These are phyloP conservation scores for Alectoria sarmentosa DNA, from an alignment of 495 filamentous ascomycete species.

Conservation along the genomic window DNA sequence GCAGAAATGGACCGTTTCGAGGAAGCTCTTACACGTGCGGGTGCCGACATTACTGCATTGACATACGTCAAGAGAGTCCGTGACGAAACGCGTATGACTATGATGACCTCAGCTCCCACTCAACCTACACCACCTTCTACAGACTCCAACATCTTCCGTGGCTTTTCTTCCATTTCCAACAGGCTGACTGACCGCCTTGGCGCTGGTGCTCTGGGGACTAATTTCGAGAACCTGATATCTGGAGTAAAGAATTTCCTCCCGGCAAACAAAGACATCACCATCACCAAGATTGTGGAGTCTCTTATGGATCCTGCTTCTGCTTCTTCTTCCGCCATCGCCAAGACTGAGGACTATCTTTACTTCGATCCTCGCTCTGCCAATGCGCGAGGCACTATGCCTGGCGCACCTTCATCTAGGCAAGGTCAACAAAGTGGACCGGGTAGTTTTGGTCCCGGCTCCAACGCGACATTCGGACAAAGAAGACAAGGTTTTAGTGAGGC, in stretches of 20 bases:
- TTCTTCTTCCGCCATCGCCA: constrained; percentile 84
- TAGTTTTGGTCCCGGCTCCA: constrained; percentile 51
- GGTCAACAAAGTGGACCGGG: constrained; percentile 37
- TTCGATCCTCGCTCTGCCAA: constrained; percentile 93
- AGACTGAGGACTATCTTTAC: constrained; percentile 98
- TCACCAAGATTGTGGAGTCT: constrained; percentile 96
- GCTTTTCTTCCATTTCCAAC: constrained; percentile 82
- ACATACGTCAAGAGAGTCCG: constrained; percentile 88
- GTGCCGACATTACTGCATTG: constrained; percentile 66
- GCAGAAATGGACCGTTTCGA: constrained; percentile 82
- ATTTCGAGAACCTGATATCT: constrained; percentile 93
- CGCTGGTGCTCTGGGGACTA: constrained; percentile 79
- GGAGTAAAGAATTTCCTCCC: constrained; percentile 98
- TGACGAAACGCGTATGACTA: constrained; percentile 95
- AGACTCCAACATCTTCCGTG: constrained; percentile 69
- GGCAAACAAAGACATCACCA: constrained; percentile 86
- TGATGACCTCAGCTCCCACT: constrained; percentile 82
- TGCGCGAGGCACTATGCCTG: constrained; percentile 86
- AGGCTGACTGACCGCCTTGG: constrained; percentile 90
- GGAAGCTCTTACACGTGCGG: constrained; percentile 68
- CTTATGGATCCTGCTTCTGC: constrained; percentile 95
- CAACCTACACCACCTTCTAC: constrained; percentile 59
- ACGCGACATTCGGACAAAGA: constrained; percentile 86
- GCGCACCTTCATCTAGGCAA: constrained; percentile 48
- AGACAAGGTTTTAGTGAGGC: constrained; percentile 93